phyloP scores from a whole-genome alignment of 2,329 filamentous ascomycete genomes.

The Alternaria infectoria region DNA sequence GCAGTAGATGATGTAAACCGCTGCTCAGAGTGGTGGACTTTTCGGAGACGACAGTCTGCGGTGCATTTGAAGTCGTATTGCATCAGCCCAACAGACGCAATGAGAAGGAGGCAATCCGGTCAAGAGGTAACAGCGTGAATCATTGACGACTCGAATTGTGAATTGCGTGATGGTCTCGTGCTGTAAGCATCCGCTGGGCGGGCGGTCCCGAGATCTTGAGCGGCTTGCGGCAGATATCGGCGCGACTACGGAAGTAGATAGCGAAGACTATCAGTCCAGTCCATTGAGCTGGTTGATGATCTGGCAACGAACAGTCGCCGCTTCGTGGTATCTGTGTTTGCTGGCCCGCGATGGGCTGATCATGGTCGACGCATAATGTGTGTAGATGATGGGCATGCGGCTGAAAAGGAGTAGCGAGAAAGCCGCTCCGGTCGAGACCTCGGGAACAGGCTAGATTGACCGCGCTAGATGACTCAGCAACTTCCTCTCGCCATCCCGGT shows the following conservation, averaged over 20 bases:
- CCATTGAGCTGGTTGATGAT: background rate
- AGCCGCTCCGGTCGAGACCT: background rate
- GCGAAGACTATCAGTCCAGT: background rate
- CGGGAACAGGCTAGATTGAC: background rate
- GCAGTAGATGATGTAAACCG: background rate
- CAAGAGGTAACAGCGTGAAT: no score
- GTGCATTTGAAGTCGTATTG: background rate
- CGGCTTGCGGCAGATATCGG: background rate
- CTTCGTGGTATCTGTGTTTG: background rate
- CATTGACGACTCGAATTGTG: background rate
- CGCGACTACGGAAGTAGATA: background rate
- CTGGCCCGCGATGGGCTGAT: background rate
- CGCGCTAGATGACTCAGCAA: background rate
- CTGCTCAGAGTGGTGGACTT: background rate
- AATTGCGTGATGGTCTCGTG: background rate
- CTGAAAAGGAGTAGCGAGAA: background rate
- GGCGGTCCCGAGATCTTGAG: background rate
- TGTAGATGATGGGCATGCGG: background rate
- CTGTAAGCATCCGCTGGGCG: background rate
- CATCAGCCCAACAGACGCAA: background rate
- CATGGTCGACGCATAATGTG: background rate
- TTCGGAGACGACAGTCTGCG: background rate
- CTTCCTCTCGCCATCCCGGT: background rate
- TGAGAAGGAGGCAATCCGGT: background rate
- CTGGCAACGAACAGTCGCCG: rapidly evolving